Base-by-base conservation (phyloP, 2,329 filamentous ascomycete species). In the Sporothrix brasiliensis region DNA sequence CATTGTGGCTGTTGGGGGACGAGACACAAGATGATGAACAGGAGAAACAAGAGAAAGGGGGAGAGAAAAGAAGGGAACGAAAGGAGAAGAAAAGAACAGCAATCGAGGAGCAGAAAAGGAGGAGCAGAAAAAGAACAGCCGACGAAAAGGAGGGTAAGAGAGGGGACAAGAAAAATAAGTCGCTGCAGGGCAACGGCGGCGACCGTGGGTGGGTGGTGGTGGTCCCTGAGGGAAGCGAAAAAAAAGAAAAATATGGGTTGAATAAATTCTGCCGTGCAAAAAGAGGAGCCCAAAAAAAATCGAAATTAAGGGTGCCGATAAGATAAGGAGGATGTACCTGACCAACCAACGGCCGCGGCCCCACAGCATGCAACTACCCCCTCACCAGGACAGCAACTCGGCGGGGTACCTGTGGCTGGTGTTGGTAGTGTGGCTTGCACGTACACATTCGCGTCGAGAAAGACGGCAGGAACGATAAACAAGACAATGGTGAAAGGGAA, bases 1-100 rank as follows among this genome's bases (percentile, higher is more conserved):
- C 91, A 94, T 94, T n/a, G 50, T 69, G 49, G 24, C 34, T 65
- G 41, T 27, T 27, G n/a, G 11, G 39, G 41, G 6, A 39, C 54
- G 16, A 60, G 54, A 50, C 44, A 70, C 53, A 44, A 54, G 41
- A 21, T 56, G 54, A 52, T 34, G 16, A 49, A 71, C 34, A 65
- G 56, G 60, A 34, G 60, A 63, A 41, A 65, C 39, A 41, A 58
- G 19, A 53, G 50, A 41, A 50, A 9, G 11, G 49, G 47, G 49
- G 41, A 70, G 41, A 52, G 60, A 56, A 47, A 21, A 52, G 44
- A 34, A 16, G 30, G 30, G 50, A 21, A 19, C 4, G 24, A 9
- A 11, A 16, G 19, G 19, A 6, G 49, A n/a, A 68, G 24, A 52
- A 16, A 47, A 11, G 14, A 19, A 50, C 41, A 27, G 27, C 52